Conservation (phyloP, 441 rosid species). For the Brassica hybrid region DNA sequence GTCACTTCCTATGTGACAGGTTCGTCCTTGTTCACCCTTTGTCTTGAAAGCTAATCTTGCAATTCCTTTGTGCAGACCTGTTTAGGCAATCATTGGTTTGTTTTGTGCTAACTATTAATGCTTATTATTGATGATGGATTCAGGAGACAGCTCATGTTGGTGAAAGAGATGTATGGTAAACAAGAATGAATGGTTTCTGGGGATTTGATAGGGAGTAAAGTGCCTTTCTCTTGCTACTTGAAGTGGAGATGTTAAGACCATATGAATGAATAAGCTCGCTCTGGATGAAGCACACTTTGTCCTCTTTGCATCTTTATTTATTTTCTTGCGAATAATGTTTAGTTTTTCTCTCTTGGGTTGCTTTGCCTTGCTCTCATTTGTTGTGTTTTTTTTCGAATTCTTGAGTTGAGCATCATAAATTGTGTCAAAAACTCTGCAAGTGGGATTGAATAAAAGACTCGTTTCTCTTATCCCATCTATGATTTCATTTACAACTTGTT, state of each 20-base stretch:
- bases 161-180: conserved; percentile 44
- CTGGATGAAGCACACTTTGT: conserved; percentile 39
- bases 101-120: no score
- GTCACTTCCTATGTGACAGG: conserved; percentile 73
- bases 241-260: conserved; percentile 38
- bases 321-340: not conserved
- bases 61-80: not conserved
- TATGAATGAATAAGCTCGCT: conserved; percentile 42
- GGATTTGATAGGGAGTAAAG: conserved; percentile 35
- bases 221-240: conserved; percentile 44
- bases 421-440: not conserved
- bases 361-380: no score
- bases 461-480: conserved; percentile 6
- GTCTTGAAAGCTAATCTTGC: conserved; percentile 9
- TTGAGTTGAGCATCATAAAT: not conserved
- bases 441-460: not conserved
- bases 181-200: conserved; percentile 42
- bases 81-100: no score
- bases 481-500: conserved; percentile 7
- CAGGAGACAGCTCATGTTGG: conserved; percentile 43
- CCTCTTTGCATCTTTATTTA: conserved; percentile 13
- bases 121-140: not conserved
- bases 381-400: not conserved
- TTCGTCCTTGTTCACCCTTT: conserved; percentile 42
- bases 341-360: no score